These are phyloP conservation scores for Cercospora canescens DNA, from an alignment of 2,329 filamentous ascomycete genomes.

Conservation along the genomic window DNA sequence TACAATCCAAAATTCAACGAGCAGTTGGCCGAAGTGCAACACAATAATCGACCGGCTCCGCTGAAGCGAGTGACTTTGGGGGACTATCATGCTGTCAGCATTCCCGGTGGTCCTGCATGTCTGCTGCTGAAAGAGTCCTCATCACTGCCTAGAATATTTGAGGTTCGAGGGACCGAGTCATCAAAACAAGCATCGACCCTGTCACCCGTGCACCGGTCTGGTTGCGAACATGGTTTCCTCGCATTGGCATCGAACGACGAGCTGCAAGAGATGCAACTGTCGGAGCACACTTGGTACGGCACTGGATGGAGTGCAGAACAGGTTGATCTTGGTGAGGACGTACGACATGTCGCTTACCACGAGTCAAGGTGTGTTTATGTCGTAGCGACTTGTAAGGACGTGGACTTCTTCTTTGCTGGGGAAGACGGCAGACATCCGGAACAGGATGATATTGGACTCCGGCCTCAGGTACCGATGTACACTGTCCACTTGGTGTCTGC, in stretches of 20 bases:
- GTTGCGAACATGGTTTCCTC: constrained; percentile 79
- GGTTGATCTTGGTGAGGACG: constrained; percentile 66
- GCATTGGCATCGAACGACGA: constrained; percentile 58
- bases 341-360: constrained; percentile 76
- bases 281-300: constrained; percentile 67
- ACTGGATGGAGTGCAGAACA: constrained; percentile 75
- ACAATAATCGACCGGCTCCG: constrained; percentile 46
- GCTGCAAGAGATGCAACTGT: constrained; percentile 72
- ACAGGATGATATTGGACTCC: constrained; percentile 60
- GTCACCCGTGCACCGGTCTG: constrained; percentile 73
- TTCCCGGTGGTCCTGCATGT: constrained; percentile 75
- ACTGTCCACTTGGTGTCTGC: constrained; percentile 78
- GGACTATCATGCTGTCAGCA: constrained; percentile 78
- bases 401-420: constrained; percentile 79
- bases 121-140: constrained; percentile 83
- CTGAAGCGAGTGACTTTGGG: constrained; percentile 65
- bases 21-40: constrained; percentile 48
- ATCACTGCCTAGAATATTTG: constrained; percentile 66
- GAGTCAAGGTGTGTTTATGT: constrained; percentile 73
- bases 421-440: constrained; percentile 84
- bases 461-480: constrained; percentile 70
- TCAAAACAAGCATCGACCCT: constrained; percentile 43
- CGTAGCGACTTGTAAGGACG: constrained; percentile 66
- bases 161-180: constrained; percentile 13
- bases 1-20: constrained; percentile 61